A percentile compares a stretch with the other conserved stretches of the same genome.
Conservation (phyloP, 73 alveolate genomes). For the Effrenium voratum region DNA sequence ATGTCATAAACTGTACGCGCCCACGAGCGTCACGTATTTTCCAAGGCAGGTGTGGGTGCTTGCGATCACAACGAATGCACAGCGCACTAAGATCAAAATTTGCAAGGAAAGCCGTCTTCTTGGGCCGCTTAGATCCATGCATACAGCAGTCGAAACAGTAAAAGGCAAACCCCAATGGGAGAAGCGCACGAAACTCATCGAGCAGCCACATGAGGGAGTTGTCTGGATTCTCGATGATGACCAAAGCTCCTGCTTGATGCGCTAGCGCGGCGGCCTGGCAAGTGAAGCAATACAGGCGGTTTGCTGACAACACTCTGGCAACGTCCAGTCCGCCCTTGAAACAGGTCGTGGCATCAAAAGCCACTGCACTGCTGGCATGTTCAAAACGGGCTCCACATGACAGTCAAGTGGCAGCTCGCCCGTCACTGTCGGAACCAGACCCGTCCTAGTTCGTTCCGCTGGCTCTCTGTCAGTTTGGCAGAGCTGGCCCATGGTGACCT, state of each 20-base stretch:
- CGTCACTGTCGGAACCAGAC: background rate
- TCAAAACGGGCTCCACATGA: background rate
- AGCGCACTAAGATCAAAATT: background rate
- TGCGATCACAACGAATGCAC: background rate
- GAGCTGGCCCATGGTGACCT: background rate
- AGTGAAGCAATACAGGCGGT: background rate
- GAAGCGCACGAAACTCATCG: background rate
- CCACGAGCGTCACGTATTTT: background rate
- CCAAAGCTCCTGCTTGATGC: background rate
- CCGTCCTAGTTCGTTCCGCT: background rate
- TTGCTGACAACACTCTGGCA: background rate
- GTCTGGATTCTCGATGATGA: background rate
- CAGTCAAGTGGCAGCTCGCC: background rate
- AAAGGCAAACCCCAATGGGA: background rate
- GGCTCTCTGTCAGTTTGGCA: background rate
- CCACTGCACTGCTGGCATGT: background rate
- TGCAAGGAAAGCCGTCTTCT: background rate
- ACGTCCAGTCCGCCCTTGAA: background rate
- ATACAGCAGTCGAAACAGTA: background rate
- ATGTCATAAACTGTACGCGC: background rate
- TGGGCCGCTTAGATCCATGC: background rate
- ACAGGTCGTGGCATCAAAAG: background rate
- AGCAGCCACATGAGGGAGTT: background rate
- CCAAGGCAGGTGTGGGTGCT: background rate
- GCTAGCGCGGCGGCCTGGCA: background rate